Evolutionary conservation across 495 filamentous ascomycete genomes (phyloP).

Genomic region (Venustampulla echinocandica): DNA sequence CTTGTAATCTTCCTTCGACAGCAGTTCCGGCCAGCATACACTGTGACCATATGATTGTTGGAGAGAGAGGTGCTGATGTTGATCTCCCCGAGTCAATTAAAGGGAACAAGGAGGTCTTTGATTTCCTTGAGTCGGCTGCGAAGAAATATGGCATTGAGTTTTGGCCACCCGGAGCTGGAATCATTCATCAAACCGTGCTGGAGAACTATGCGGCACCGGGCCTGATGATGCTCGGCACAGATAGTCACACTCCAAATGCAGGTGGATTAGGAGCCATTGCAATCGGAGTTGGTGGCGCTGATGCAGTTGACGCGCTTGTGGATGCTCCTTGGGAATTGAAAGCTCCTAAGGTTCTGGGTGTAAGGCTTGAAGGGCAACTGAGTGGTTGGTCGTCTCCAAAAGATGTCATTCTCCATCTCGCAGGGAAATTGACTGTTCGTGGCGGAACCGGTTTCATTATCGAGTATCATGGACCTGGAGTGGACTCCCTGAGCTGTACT

Average conservation of each 20-base stretch:
- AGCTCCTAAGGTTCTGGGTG: constrained; percentile 82
- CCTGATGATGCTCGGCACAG: constrained; percentile 98
- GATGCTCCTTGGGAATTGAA: constrained; percentile 97
- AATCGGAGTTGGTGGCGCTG: constrained; percentile 94
- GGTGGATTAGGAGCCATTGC: constrained; percentile 90
- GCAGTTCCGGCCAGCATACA: constrained; percentile 97
- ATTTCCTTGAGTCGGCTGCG: constrained; percentile 89
- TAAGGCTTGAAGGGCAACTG: constrained; percentile 74
- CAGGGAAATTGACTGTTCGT: constrained; percentile 83
- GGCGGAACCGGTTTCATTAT: constrained; percentile 92
- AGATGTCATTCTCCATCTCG: constrained; percentile 85
- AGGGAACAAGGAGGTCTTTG: constrained; percentile 94
- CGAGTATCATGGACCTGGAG: constrained; percentile 85
- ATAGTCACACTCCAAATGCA: constrained; percentile 95
- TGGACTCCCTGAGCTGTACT: constrained; percentile 81
- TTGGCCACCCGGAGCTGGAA: constrained; percentile 97
- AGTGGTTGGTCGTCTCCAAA: constrained; percentile 90
- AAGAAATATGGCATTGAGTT: constrained; percentile 98
- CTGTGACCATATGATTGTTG: constrained; percentile 99
- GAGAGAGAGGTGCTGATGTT: constrained; percentile 76
- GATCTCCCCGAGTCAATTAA: constrained; percentile 81
- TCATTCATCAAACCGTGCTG: constrained; percentile 96
- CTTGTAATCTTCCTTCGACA: constrained; percentile 79
- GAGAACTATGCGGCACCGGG: constrained; percentile 98
- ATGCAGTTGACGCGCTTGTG: constrained; percentile 93